Percentiles rank a stretch among this genome's conserved stretches.
Evolutionary conservation across 1,284 basidiomycete genomes (phyloP).

Genomic region (Erythrobasidium hasegawianum): DNA sequence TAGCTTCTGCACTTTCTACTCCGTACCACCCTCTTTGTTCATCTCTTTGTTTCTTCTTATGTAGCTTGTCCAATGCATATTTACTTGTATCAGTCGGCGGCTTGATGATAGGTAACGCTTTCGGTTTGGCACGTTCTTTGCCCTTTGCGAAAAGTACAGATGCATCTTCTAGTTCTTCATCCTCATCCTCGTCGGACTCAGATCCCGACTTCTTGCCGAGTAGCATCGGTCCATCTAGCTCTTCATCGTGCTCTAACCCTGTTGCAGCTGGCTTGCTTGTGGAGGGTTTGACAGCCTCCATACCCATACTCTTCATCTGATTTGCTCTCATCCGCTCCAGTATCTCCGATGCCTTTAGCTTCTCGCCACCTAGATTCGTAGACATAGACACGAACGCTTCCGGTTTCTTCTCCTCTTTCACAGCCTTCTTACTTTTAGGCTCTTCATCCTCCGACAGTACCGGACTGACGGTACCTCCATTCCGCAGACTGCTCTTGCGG

Average conservation of each 20-base stretch:
- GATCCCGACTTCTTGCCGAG: not conserved
- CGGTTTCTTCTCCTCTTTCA: conserved; percentile 8
- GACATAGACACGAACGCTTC: conserved; percentile 20
- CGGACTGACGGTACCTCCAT: not conserved
- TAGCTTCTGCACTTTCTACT: conserved; percentile 20
- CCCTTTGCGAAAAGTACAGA: conserved; percentile 6
- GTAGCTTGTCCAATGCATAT: conserved; percentile 14
- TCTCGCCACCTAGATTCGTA: conserved; percentile 2
- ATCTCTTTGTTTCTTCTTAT: conserved; percentile 9
- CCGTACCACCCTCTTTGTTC: conserved; percentile 23
- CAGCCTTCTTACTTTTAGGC: conserved; percentile 11
- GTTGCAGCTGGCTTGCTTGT: not conserved
- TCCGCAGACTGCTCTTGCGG: not conserved
- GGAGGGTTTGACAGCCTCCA: not conserved
- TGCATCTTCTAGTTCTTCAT: conserved; percentile 23
- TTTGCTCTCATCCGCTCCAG: conserved; percentile 9
- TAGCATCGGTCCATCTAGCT: not conserved
- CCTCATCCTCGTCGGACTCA: conserved; percentile 12
- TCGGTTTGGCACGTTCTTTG: not conserved
- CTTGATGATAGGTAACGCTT: not conserved
- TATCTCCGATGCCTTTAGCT: conserved; percentile 17
- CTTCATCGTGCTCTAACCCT: not conserved
- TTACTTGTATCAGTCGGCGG: conserved; percentile 9
- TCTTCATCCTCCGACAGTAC: not conserved
- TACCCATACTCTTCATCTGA: conserved; percentile 1